Conservation (phyloP, 1,139 yeast genomes). For the Lodderomyces margitis region DNA sequence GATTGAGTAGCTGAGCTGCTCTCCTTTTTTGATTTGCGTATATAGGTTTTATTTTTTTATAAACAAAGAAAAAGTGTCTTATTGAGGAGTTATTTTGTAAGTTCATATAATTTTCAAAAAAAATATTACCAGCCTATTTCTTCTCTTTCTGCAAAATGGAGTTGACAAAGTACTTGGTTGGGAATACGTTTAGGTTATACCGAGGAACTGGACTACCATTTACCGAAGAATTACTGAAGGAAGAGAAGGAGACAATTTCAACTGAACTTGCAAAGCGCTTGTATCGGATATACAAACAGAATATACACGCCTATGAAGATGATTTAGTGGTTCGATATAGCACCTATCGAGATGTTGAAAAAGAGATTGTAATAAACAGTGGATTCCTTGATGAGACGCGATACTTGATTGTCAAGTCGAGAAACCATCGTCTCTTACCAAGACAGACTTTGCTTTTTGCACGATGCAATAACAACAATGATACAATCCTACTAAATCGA, state of each 20-base stretch:
- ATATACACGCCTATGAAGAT: slow-evolving; percentile 6
- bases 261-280: slow-evolving; percentile 14
- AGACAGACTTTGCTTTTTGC: slow-evolving; percentile 14
- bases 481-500: slow-evolving; percentile 11
- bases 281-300: slow-evolving; percentile 12
- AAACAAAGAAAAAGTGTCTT: background rate
- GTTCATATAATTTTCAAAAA: too few relatives aligned
- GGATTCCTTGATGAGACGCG: slow-evolving; percentile 12
- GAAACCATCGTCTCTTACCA: slow-evolving; percentile 10
- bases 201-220: background rate
- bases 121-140: too few relatives aligned
- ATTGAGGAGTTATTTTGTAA: background rate
- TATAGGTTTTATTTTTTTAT: too few relatives aligned
- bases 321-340: slow-evolving; percentile 15
- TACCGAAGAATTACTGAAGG: background rate
- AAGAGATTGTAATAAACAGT: slow-evolving; percentile 10
- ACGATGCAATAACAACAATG: slow-evolving; percentile 1
- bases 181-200: background rate
- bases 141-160: too few relatives aligned
- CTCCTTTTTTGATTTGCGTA: background rate
- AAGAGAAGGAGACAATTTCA: slow-evolving; percentile 12
- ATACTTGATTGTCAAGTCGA: slow-evolving; percentile 11
- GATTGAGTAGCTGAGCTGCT: too few relatives aligned
- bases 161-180: background rate
- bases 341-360: slow-evolving; percentile 11